Percentiles rank a stretch among this genome's conserved stretches.
phyloP scores from a whole-genome alignment of 2,329 filamentous ascomycete species.

The Diaporthe vexans region DNA sequence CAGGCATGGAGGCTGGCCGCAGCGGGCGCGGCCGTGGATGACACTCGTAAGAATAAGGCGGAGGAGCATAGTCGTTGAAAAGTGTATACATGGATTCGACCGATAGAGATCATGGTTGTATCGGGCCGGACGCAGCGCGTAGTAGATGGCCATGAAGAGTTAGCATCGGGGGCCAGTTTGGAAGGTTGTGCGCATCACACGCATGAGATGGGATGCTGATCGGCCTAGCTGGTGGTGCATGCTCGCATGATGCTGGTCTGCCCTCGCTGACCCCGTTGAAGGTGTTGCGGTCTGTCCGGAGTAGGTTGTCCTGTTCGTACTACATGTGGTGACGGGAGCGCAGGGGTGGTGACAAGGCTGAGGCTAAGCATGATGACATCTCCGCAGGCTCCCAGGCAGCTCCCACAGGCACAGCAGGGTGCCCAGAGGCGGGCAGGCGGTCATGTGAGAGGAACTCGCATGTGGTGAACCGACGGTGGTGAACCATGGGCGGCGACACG shows the following conservation, averaged over 20 bases:
- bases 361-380: background rate
- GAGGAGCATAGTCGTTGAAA: background rate
- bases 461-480: conserved; percentile 14
- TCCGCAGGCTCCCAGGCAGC: background rate
- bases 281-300: background rate
- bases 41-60: background rate
- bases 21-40: background rate
- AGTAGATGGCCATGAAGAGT: conserved; percentile 11
- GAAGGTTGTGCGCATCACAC: background rate
- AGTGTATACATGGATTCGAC: background rate
- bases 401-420: background rate
- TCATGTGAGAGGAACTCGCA: conserved; percentile 11
- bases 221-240: background rate
- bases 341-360: conserved; percentile 14
- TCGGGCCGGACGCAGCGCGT: conserved; percentile 1
- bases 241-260: background rate
- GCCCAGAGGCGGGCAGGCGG: background rate
- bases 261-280: background rate
- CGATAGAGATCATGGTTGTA: conserved; percentile 5
- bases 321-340: background rate
- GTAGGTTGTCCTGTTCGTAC: background rate
- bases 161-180: background rate
- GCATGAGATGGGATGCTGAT: background rate
- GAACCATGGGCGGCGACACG: background rate
- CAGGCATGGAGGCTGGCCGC: conserved; percentile 9